Evolutionary conservation across 768 basidiomycete species (phyloP), one percentile per base, ranked within the genome.

Genomic region (Steccherinum ochraceum): DNA sequence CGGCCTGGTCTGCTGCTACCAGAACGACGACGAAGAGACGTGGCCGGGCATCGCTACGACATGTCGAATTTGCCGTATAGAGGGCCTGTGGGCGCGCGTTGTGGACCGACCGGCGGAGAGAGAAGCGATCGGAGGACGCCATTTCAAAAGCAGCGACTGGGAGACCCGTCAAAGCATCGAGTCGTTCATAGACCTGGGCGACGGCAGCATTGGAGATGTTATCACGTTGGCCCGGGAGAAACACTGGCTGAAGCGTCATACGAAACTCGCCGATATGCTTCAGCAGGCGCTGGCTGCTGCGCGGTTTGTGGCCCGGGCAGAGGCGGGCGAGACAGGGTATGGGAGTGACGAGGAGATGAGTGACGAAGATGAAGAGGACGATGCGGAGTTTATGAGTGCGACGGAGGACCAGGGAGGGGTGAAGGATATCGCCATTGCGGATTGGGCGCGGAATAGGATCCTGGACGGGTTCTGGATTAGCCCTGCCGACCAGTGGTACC

Each of bases 401-500:
- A 74, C 74, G 7, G 77, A 78, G 56, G 74, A 78, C 27, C 68
- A 72, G 1, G 69, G 69, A 10, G 71, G 72, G 20, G 69, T 77
- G 23, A 67, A 69, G 24, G 74, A 75, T 18, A 67, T 89, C 41
- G 84, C 88, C 1, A 67, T 89, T 48, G 72, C 75, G 12, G 86
- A 86, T 56, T 89, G 85, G 84, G 84, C 84, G 4, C 72, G 88
- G 26, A 74, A 72, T 19, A 69, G 86, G 44, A 82, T 90, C 45
- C 65, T 89, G 18, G 86, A 90, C 50, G 88, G 88, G 2, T 75
- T 80, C 57, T 90, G 88, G 87, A 65, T 82, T 41, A 83, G 77
- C 46, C 88, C 87, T 10, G 84, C 81, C 0, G 88, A 90, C 61
- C 72, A 79, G 43, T 88, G 77, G 76, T 86, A 80, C 46, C 65